A percentile compares a stretch with the other conserved stretches of the same genome.
These are phyloP conservation scores for Globisporangium acanthophoron DNA, from an alignment of 352 stramenopile genomes.

Conservation along the genomic window DNA sequence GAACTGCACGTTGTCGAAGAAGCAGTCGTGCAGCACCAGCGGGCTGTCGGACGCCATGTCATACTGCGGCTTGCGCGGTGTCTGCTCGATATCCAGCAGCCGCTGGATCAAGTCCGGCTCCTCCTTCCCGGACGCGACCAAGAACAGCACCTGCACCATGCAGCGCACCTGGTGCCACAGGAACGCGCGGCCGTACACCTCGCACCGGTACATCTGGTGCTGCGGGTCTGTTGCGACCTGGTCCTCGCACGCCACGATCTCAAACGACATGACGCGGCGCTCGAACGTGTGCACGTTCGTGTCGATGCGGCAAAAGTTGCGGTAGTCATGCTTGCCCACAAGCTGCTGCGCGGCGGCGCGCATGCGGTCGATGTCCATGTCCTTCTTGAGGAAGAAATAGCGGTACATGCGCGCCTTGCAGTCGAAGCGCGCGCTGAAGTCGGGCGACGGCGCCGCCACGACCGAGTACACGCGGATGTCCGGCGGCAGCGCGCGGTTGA, in stretches of 20 bases:
- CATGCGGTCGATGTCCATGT: constrained; percentile 86
- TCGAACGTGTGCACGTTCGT: constrained; percentile 96
- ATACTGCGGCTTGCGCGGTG: constrained; percentile 90
- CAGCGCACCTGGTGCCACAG: constrained; percentile 99
- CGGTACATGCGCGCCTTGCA: constrained; percentile 92
- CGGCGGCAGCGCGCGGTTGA: constrained; percentile 95
- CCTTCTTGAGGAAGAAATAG: constrained; percentile 93
- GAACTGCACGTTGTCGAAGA: constrained; percentile 88
- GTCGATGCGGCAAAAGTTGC: constrained; percentile 99
- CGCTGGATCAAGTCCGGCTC: constrained; percentile 80
- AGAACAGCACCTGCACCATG: constrained; percentile 96
- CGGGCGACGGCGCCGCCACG: constrained; percentile 57
- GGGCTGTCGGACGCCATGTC: constrained; percentile 92
- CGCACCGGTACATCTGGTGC: constrained; percentile 68
- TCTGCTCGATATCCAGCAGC: constrained; percentile 91
- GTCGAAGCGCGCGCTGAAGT: constrained; percentile 96
- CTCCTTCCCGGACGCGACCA: constrained; percentile 92
- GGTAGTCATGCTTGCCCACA: constrained; percentile 96
- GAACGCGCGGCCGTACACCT: constrained; percentile 93
- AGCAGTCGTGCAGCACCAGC: constrained; percentile 97
- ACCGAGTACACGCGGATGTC: constrained; percentile 86
- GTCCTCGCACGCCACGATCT: constrained; percentile 72
- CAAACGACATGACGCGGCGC: constrained; percentile 71
- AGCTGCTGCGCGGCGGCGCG: constrained; percentile 76
- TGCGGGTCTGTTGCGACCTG: constrained; percentile 25